Percentiles rank a stretch among this genome's conserved stretches.
phyloP scores from a whole-genome alignment of 306 rosid species.

The Castanea mollissima region DNA sequence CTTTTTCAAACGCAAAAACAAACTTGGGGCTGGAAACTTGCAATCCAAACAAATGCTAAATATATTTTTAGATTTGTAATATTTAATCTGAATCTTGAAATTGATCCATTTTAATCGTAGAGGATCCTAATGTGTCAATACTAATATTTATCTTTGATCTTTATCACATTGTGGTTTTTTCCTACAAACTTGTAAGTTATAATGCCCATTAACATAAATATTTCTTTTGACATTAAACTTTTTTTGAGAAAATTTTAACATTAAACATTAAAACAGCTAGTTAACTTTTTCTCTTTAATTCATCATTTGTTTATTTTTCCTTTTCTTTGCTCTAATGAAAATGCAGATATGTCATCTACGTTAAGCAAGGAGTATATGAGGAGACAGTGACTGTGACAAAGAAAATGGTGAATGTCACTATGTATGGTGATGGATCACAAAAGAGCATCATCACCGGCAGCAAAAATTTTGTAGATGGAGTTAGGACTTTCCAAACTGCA shows the following conservation, averaged over 20 bases:
- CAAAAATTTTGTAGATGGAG: constrained; percentile 67
- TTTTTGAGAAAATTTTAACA: no score
- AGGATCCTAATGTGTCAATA: not conserved
- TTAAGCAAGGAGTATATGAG: constrained; percentile 71
- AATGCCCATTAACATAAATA: not conserved
- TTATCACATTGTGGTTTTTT: not conserved
- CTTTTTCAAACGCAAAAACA: no score
- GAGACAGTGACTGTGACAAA: constrained; percentile 58
- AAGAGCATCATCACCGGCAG: constrained; percentile 76
- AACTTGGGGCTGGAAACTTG: no score
- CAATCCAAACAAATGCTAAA: no score
- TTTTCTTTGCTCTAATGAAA: not conserved
- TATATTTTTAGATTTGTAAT: no score
- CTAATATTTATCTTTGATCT: not conserved
- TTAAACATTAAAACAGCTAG: not conserved
- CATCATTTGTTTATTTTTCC: not conserved
- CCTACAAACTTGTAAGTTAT: not conserved
- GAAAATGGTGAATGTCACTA: constrained; percentile 63
- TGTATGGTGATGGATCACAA: constrained; percentile 91
- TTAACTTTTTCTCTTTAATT: not conserved
- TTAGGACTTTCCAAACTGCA: constrained; percentile 66
- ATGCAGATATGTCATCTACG: constrained; percentile 69
- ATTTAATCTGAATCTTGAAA: no score
- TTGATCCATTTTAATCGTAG: no score
- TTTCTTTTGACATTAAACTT: no score